Percentiles rank a stretch among this genome's conserved stretches.
phyloP scores from a whole-genome alignment of 768 basidiomycete species.

The Boletus patriciae region DNA sequence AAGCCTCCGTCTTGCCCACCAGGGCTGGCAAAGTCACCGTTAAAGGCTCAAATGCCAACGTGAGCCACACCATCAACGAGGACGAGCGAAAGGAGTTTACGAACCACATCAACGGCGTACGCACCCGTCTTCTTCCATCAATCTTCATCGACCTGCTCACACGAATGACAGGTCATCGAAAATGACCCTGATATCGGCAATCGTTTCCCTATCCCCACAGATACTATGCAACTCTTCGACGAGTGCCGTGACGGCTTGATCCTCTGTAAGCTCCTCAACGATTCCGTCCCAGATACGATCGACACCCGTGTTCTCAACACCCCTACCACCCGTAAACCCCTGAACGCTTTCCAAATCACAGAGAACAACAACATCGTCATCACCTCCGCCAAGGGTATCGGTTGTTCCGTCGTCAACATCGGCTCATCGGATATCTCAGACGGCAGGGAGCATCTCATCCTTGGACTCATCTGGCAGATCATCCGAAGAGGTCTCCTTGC shows the following conservation, averaged over 20 bases:
- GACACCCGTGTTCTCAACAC: conserved; percentile 98
- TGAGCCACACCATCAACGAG: conserved; percentile 96
- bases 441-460: conserved; percentile 92
- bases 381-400: conserved; percentile 95
- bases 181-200: conserved; percentile 82
- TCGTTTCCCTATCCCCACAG: conserved; percentile 88
- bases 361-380: conserved; percentile 99
- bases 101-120: conserved; percentile 94
- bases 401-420: conserved; percentile 98
- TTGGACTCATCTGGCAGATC: conserved; percentile 98
- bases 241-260: conserved; percentile 95
- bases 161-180: conserved; percentile 71
- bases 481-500: conserved; percentile 90
- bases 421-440: conserved; percentile 91
- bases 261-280: conserved; percentile 98
- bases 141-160: conserved; percentile 9
- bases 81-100: conserved; percentile 95
- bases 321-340: conserved; percentile 70
- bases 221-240: conserved; percentile 98
- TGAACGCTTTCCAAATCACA: conserved; percentile 98
- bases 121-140: conserved; percentile 28
- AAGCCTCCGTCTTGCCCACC: conserved; percentile 49
- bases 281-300: conserved; percentile 99
- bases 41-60: conserved; percentile 91
- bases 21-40: conserved; percentile 91